These are phyloP conservation scores for Leishmania amazonensis DNA, from an alignment of 208 protist genomes.

Conservation along the genomic window DNA sequence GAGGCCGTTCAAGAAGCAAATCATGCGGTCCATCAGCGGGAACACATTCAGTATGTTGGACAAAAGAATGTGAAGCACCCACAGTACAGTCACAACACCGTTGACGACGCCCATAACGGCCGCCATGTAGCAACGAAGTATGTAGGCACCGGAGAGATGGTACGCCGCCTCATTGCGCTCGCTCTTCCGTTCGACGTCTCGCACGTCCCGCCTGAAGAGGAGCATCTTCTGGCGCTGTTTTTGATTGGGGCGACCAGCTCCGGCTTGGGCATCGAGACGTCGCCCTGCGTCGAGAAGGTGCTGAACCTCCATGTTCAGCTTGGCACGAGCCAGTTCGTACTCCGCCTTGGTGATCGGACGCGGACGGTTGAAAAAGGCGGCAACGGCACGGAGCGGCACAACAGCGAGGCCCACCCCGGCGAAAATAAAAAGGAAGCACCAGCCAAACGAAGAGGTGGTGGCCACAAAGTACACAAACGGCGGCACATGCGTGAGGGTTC, in stretches of 20 bases:
- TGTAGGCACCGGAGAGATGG: slow-evolving; percentile 58
- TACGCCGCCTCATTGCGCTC: slow-evolving; percentile 77
- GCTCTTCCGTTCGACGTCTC: slow-evolving; percentile 74
- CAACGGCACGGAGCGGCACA: slow-evolving; percentile 87
- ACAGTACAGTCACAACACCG: slow-evolving; percentile 64
- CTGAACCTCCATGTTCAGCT: slow-evolving; percentile 70
- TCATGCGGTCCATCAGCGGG: slow-evolving; percentile 76
- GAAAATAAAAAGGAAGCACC: slow-evolving; percentile 91
- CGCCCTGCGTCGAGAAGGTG: slow-evolving; percentile 66
- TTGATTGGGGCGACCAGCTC: slow-evolving; percentile 18
- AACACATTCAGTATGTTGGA: slow-evolving; percentile 66
- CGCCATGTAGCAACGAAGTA: slow-evolving; percentile 48
- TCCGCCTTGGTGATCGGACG: slow-evolving; percentile 71
- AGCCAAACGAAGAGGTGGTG: slow-evolving; percentile 69
- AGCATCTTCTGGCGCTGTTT: slow-evolving; percentile 64
- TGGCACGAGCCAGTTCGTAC: slow-evolving; percentile 67
- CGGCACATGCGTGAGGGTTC: slow-evolving; percentile 30
- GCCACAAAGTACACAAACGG: slow-evolving; percentile 74
- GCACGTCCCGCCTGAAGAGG: slow-evolving; percentile 71
- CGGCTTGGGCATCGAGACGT: slow-evolving; percentile 53
- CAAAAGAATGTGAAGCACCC: slow-evolving; percentile 89
- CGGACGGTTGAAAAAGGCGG: slow-evolving; percentile 69
- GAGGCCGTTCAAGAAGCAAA: slow-evolving; percentile 68
- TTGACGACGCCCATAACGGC: slow-evolving; percentile 48
- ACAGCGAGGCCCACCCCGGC: slow-evolving; percentile 92